These are phyloP conservation scores for Talaromyces borbonicus DNA, from an alignment of 495 filamentous ascomycete species.

Conservation along the genomic window DNA sequence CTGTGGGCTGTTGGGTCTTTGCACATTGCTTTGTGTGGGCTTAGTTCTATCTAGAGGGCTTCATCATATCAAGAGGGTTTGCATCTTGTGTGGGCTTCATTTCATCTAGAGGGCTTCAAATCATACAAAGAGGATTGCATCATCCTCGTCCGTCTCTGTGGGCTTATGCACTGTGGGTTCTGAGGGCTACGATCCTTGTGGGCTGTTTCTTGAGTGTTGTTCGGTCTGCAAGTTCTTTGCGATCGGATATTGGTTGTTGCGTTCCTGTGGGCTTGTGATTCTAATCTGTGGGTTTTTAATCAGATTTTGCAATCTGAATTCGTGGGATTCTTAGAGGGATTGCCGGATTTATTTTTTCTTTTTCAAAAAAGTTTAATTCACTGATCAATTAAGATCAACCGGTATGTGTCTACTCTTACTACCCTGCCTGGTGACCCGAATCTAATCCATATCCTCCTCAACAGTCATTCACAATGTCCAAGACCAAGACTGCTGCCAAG, in stretches of 20 bases:
- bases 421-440: background rate
- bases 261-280: conserved; percentile 24
- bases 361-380: conserved; percentile 13
- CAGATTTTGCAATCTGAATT: conserved; percentile 23
- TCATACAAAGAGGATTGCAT: conserved; percentile 27
- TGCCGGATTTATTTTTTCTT: too few relatives aligned
- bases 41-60: conserved; percentile 21
- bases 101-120: conserved; percentile 33
- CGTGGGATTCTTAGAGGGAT: conserved; percentile 29
- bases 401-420: conserved; percentile 11
- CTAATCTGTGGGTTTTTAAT: conserved; percentile 5
- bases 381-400: conserved; percentile 3
- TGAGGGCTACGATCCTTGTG: conserved; percentile 32
- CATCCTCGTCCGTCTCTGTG: conserved; percentile 37
- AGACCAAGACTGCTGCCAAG: conserved; percentile 38
- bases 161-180: conserved; percentile 41
- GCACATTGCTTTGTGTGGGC: conserved; percentile 34
- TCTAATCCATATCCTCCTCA: conserved; percentile 16
- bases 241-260: conserved; percentile 26
- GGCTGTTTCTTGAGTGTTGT: conserved; percentile 16
- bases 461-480: conserved; percentile 38
- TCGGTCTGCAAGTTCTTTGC: conserved; percentile 15
- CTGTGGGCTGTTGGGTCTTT: conserved; percentile 36
- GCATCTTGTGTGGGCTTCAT: too few relatives aligned
- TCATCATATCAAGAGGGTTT: conserved; percentile 23